These are phyloP conservation scores for Brasilioporus rufonigricans DNA, from an alignment of 768 basidiomycete species.

Conservation along the genomic window DNA sequence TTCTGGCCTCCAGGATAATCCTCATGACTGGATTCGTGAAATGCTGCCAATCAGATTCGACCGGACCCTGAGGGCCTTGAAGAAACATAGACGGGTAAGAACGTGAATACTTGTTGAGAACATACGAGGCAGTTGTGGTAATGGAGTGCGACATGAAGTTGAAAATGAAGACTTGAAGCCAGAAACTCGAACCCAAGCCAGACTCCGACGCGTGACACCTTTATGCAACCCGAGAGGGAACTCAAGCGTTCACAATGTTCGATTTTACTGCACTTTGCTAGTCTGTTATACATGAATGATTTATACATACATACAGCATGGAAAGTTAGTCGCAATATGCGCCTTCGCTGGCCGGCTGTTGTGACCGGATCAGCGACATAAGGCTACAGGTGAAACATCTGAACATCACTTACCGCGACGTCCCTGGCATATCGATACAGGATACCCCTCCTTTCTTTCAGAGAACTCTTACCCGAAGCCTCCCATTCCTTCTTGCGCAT, in stretches of 20 bases:
- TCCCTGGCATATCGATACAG: constrained; percentile 81
- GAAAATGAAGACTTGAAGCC: neutral
- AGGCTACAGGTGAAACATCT: neutral
- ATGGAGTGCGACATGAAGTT: constrained; percentile 37
- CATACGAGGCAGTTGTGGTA: constrained; percentile 55
- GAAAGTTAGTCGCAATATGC: constrained; percentile 72
- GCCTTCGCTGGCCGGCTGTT: constrained; percentile 75
- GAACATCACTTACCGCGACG: constrained; percentile 68
- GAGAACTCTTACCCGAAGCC: constrained; percentile 55
- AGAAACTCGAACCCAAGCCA: neutral
- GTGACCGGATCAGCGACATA: constrained; percentile 6
- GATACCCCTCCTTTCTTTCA: constrained; percentile 72
- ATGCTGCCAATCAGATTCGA: constrained; percentile 69
- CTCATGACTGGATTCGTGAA: constrained; percentile 68
- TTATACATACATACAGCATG: constrained; percentile 3
- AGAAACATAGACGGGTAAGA: constrained; percentile 44
- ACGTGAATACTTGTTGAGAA: constrained; percentile 64
- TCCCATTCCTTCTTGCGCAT: constrained; percentile 67
- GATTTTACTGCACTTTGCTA: neutral
- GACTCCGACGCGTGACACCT: no score
- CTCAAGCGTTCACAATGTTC: no score
- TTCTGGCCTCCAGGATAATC: constrained; percentile 60
- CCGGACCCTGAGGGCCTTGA: constrained; percentile 18
- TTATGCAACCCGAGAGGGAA: no score
- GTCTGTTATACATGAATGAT: constrained; percentile 4